These are phyloP conservation scores for Stylonectria norvegica DNA, from an alignment of 2,329 filamentous ascomycete species.

Conservation along the genomic window DNA sequence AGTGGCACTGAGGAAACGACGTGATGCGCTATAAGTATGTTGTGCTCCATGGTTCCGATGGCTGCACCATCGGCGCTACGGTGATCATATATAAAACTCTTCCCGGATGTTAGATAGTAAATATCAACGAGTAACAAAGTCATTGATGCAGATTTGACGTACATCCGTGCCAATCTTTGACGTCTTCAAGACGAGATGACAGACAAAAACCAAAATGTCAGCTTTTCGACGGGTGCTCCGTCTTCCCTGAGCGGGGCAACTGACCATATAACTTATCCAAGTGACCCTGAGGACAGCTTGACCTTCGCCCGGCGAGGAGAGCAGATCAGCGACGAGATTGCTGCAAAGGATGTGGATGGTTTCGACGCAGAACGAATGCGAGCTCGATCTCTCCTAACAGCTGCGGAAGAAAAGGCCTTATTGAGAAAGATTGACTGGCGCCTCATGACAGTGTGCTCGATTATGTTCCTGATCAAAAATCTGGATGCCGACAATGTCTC, in stretches of 20 bases:
- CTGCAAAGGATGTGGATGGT: neutral
- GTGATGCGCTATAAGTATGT: neutral
- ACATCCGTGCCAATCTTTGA: neutral
- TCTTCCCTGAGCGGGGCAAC: neutral
- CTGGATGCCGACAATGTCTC: constrained; percentile 39
- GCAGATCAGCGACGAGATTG: neutral
- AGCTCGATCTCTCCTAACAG: constrained; percentile 20
- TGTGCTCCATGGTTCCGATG: neutral
- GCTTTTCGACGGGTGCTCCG: neutral
- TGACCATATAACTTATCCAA: neutral
- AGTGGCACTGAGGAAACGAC: neutral
- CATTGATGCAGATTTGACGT: neutral
- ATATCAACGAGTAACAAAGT: neutral
- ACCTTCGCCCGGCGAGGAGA: neutral
- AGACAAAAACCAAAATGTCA: neutral
- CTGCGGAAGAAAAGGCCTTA: constrained; percentile 24
- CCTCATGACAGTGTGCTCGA: constrained; percentile 30
- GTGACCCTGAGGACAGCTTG: neutral
- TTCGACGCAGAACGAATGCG: constrained; percentile 32
- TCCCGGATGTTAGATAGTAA: neutral
- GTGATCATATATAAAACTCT: neutral
- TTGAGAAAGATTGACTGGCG: constrained; percentile 24
- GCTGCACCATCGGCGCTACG: neutral
- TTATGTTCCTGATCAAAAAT: constrained; percentile 41
- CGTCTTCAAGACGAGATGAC: neutral